Percentiles rank a stretch among this genome's conserved stretches.
Conservation (phyloP, 495 filamentous ascomycete species). For the Terfezia boudieri region DNA sequence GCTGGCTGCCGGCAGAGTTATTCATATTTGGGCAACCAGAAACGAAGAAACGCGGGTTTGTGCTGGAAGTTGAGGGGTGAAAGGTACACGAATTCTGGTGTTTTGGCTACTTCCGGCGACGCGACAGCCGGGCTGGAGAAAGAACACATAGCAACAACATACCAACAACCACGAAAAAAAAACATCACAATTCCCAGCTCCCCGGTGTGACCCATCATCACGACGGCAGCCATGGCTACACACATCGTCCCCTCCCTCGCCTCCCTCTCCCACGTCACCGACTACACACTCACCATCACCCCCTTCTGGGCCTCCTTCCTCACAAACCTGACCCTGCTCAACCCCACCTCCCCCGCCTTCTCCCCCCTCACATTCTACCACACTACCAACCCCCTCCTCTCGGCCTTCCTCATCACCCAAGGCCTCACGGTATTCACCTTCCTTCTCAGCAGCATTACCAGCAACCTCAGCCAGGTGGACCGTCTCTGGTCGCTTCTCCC, state of each 20-base stretch:
- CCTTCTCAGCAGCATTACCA: conserved; percentile 55
- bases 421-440: conserved; percentile 46
- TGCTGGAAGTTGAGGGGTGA: no score
- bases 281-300: conserved; percentile 45
- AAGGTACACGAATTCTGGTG: no score
- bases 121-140: no score
- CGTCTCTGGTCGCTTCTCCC: conserved; percentile 78
- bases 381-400: conserved; percentile 67
- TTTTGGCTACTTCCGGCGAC: no score
- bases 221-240: no score
- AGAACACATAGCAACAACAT: no score
- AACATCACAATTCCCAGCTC: no score
- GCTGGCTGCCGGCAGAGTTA: no score
- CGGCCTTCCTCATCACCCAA: conserved; percentile 48
- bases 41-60: no score
- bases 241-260: conserved; percentile 37
- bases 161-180: no score
- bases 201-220: no score
- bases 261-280: conserved; percentile 45
- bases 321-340: conserved; percentile 29
- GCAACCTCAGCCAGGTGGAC: conserved; percentile 89
- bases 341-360: conserved; percentile 29
- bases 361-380: conserved; percentile 45
- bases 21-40: no score
- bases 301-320: conserved; percentile 60